Evolutionary conservation across 805 yeast species (phyloP).

Genomic region (Starmerella khaoyaiensis): DNA sequence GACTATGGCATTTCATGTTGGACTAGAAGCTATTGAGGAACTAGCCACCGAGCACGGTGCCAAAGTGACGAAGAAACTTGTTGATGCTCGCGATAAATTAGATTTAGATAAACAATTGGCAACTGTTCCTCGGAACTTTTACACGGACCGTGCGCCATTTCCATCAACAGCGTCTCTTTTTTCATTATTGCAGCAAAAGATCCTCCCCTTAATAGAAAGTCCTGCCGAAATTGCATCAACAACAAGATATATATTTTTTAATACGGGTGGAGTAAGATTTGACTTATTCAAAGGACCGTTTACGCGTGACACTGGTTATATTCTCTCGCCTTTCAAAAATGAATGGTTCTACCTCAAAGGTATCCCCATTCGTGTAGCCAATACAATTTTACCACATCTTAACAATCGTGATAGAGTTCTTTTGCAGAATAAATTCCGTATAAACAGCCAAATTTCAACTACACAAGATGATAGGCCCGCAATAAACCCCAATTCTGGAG

Average conservation of each 20-base stretch:
- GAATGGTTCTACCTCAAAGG: constrained; percentile 55
- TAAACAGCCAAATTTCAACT: too few relatives aligned
- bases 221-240: constrained; percentile 20
- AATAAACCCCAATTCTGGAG: too few relatives aligned
- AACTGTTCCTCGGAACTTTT: constrained; percentile 49
- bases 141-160: constrained; percentile 53
- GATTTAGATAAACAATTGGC: constrained; percentile 48
- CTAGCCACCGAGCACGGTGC: constrained; percentile 36
- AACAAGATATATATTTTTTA: constrained; percentile 46
- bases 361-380: constrained; percentile 47
- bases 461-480: too few relatives aligned
- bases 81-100: constrained; percentile 35
- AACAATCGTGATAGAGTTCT: constrained; percentile 31
- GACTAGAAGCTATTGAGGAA: neutral
- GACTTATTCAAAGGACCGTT: constrained; percentile 76
- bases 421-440: constrained; percentile 2
- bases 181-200: constrained; percentile 41
- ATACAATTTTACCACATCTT: constrained; percentile 39
- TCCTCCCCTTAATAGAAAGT: constrained; percentile 36
- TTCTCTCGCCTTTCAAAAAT: constrained; percentile 73
- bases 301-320: constrained; percentile 64
- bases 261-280: constrained; percentile 78
- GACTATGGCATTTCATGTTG: constrained; percentile 50
- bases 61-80: constrained; percentile 34
- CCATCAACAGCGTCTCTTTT: constrained; percentile 45